A percentile compares a stretch with the other conserved stretches of the same genome.
These are phyloP conservation scores for Agroathelia rolfsii DNA, from an alignment of 1,284 basidiomycete genomes.

Conservation along the genomic window DNA sequence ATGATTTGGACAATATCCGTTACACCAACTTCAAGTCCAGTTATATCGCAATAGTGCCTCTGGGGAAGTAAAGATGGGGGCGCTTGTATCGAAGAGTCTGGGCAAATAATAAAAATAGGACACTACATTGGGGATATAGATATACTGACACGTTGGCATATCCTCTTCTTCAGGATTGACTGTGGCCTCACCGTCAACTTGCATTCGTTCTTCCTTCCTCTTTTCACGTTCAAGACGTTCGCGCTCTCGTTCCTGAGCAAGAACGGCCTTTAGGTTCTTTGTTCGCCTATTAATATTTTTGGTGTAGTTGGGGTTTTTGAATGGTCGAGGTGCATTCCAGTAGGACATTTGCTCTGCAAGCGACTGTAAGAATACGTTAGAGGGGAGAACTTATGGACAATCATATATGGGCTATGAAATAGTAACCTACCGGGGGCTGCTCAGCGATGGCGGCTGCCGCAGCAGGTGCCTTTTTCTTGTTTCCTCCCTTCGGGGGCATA, in stretches of 20 bases:
- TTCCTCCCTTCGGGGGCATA: conserved; percentile 25
- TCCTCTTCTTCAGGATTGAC: too few relatives aligned
- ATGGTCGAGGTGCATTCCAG: conserved; percentile 54
- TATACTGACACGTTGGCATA: conserved; percentile 53
- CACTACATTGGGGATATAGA: conserved; percentile 1
- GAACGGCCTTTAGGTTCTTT: conserved; percentile 67
- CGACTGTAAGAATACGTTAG: conserved; percentile 36
- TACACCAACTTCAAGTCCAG: conserved; percentile 61
- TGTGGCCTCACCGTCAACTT: conserved; percentile 26
- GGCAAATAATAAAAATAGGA: background rate
- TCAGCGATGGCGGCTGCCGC: conserved; percentile 12
- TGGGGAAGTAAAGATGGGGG: conserved; percentile 75
- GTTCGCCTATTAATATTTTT: conserved; percentile 62
- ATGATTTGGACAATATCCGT: conserved; percentile 3
- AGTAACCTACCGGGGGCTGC: conserved; percentile 20
- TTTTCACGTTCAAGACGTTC: conserved; percentile 57
- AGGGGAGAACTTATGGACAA: conserved; percentile 1
- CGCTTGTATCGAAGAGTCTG: conserved; percentile 78
- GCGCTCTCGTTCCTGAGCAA: conserved; percentile 65
- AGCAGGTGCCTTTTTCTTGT: conserved; percentile 16
- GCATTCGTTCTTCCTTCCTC: conserved; percentile 32
- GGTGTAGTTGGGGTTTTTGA: conserved; percentile 61
- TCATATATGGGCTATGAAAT: conserved; percentile 1
- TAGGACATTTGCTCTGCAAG: conserved; percentile 66
- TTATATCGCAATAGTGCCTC: conserved; percentile 80